These are phyloP conservation scores for Xylariaceae sp. DNA, from an alignment of 2,329 filamentous ascomycete species.

Conservation along the genomic window DNA sequence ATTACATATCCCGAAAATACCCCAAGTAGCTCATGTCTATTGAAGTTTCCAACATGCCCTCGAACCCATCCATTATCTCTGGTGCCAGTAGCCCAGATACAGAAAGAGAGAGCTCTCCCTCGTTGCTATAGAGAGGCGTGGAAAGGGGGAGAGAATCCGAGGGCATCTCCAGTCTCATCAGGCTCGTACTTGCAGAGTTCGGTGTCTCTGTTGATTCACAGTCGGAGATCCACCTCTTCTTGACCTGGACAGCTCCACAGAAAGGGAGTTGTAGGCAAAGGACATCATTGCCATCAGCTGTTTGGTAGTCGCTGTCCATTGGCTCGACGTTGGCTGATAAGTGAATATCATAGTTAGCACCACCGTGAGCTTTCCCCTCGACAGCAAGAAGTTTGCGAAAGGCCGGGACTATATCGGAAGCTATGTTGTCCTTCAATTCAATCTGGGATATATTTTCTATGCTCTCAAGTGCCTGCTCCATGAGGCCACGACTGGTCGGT, in stretches of 20 bases:
- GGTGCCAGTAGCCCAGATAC: neutral
- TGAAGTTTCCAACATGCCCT: neutral
- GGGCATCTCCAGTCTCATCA: neutral
- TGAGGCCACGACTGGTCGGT: slow-evolving; percentile 36
- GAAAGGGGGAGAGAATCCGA: neutral
- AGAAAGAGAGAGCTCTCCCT: neutral
- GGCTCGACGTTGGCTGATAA: neutral
- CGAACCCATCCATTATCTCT: neutral
- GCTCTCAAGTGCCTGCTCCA: slow-evolving; percentile 34
- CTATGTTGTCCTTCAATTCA: slow-evolving; percentile 25
- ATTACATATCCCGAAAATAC: slow-evolving; percentile 1
- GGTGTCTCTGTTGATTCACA: neutral
- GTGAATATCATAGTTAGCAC: slow-evolving; percentile 6
- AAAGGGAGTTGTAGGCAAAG: slow-evolving; percentile 13
- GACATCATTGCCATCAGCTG: neutral
- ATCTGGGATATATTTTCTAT: slow-evolving; percentile 28
- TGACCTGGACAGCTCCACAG: slow-evolving; percentile 12
- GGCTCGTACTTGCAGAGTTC: neutral
- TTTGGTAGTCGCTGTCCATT: neutral
- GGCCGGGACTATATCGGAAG: slow-evolving; percentile 29
- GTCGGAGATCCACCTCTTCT: neutral
- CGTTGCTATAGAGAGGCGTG: neutral
- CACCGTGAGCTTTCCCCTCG: slow-evolving; percentile 29
- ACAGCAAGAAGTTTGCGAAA: slow-evolving; percentile 35
- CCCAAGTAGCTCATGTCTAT: slow-evolving; percentile 10